phyloP scores from a whole-genome alignment of 306 rosid genomes.

The Rosa rugosa region DNA sequence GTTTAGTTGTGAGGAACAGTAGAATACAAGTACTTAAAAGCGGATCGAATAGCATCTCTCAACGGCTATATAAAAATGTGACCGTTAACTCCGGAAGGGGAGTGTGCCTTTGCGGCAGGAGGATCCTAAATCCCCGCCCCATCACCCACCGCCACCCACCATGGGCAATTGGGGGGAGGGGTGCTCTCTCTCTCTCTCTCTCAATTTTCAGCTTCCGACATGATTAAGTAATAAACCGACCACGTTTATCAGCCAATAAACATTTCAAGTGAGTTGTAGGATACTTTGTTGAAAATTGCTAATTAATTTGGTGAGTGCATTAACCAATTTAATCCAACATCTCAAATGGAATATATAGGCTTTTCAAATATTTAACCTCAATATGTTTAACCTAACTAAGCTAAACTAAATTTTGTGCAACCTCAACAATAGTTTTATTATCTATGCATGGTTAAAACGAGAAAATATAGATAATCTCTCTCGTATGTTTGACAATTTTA shows the following conservation, averaged over 20 bases:
- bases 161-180: background rate
- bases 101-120: background rate
- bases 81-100: slow-evolving; percentile 31
- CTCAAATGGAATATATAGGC: background rate
- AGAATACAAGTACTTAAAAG: background rate
- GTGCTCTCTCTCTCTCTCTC: background rate
- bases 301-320: background rate
- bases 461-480: background rate
- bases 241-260: slow-evolving; percentile 3
- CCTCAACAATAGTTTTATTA: background rate
- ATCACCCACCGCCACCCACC: slow-evolving; percentile 6
- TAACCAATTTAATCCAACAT: background rate
- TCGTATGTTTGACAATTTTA: too few relatives aligned
- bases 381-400: too few relatives aligned
- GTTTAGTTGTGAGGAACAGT: background rate
- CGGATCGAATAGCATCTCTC: background rate
- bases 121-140: slow-evolving; percentile 28
- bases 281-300: background rate
- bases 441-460: background rate
- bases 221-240: slow-evolving; percentile 22
- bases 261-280: background rate
- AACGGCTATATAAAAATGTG: slow-evolving; percentile 8
- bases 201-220: too few relatives aligned
- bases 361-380: too few relatives aligned
- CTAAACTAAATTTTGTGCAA: too few relatives aligned